Conservation (phyloP, 1,284 basidiomycete genomes). For the Ganoderma lucidum region DNA sequence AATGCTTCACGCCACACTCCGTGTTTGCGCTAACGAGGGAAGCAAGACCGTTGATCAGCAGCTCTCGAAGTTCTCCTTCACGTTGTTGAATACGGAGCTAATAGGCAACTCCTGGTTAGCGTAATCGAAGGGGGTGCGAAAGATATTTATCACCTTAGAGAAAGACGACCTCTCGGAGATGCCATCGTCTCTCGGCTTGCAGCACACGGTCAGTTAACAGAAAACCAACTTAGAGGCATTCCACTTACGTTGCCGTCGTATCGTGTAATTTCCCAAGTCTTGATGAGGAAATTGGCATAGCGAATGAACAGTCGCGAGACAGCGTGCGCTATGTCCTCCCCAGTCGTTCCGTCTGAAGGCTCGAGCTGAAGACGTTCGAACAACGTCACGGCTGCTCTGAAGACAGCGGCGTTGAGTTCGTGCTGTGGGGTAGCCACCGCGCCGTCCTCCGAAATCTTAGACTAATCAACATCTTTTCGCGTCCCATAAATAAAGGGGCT, state of each 20-base stretch:
- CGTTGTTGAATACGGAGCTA: slow-evolving; percentile 52
- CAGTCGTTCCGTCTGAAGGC: slow-evolving; percentile 60
- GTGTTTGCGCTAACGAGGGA: slow-evolving; percentile 88
- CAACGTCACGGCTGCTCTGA: slow-evolving; percentile 78
- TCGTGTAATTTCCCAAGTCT: slow-evolving; percentile 63
- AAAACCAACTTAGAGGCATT: too few relatives aligned
- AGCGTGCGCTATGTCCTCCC: slow-evolving; percentile 73
- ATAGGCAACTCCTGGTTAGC: not conserved
- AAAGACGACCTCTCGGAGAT: slow-evolving; percentile 60
- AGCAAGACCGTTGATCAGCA: slow-evolving; percentile 81
- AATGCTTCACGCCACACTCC: slow-evolving; percentile 91
- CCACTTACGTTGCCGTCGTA: slow-evolving; percentile 51
- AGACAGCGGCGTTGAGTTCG: slow-evolving; percentile 77
- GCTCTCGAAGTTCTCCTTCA: slow-evolving; percentile 70
- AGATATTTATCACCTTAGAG: slow-evolving; percentile 51
- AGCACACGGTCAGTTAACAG: slow-evolving; percentile 10
- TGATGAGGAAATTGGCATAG: slow-evolving; percentile 73
- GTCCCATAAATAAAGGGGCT: slow-evolving; percentile 26
- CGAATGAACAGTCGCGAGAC: slow-evolving; percentile 82
- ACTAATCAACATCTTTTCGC: not conserved
- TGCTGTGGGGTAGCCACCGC: slow-evolving; percentile 35
- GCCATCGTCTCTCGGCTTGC: slow-evolving; percentile 53
- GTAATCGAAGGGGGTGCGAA: not conserved
- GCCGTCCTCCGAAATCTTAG: slow-evolving; percentile 11
- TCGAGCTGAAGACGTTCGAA: slow-evolving; percentile 80